phyloP scores from a whole-genome alignment of 768 basidiomycete species.

The Suillus luteus region DNA sequence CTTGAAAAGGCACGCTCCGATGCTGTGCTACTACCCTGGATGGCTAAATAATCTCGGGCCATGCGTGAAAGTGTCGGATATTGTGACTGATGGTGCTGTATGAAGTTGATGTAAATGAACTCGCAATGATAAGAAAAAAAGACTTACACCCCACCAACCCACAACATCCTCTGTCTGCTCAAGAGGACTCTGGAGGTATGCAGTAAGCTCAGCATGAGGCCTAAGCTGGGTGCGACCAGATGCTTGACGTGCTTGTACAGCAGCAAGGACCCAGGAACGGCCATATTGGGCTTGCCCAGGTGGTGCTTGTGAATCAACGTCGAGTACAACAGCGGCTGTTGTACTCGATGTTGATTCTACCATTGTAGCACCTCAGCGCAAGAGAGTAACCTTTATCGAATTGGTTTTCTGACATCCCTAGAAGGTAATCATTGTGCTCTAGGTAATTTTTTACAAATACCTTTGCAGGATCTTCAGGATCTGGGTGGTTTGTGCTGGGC shows the following conservation, averaged over 20 bases:
- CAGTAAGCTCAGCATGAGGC: background rate
- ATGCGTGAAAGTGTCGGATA: constrained; percentile 23
- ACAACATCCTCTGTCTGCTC: constrained; percentile 7
- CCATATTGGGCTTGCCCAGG: background rate
- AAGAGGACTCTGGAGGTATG: constrained; percentile 10
- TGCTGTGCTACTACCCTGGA: constrained; percentile 28
- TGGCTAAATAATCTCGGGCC: constrained; percentile 23
- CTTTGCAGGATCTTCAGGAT: no score
- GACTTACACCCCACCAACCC: constrained; percentile 10
- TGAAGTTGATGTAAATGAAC: constrained; percentile 2
- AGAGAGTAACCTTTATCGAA: no score
- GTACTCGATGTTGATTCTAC: no score
- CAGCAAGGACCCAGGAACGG: constrained; percentile 1
- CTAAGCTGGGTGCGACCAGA: background rate
- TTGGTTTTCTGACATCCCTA: no score
- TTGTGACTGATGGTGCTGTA: background rate
- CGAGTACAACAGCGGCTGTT: no score
- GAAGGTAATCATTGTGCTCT: no score
- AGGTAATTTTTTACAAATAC: no score
- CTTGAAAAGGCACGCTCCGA: constrained; percentile 33
- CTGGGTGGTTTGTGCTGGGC: background rate
- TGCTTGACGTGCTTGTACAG: constrained; percentile 1
- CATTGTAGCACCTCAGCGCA: no score
- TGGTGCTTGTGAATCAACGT: background rate
- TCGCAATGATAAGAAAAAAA: constrained; percentile 10